Percentiles rank a stretch among this genome's conserved stretches.
Conservation (phyloP, 2,329 filamentous ascomycete species). For the Fusarium sp. region DNA sequence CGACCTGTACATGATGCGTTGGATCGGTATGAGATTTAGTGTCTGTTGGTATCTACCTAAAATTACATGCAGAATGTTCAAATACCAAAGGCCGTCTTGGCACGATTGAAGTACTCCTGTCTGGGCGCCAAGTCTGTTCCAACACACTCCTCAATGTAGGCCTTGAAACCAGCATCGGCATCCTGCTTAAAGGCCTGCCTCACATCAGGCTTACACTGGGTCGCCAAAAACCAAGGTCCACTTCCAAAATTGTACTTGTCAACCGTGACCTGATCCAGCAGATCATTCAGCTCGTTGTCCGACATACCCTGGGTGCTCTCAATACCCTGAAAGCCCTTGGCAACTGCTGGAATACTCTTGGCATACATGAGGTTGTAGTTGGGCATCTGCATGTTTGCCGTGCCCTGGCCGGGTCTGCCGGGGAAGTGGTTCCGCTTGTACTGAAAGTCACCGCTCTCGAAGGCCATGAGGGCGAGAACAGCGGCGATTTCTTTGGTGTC, state of each 20-base stretch:
- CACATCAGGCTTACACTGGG: constrained; percentile 57
- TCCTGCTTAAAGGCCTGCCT: constrained; percentile 52
- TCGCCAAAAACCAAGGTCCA: constrained; percentile 65
- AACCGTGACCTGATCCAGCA: constrained; percentile 60
- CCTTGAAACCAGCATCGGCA: constrained; percentile 58
- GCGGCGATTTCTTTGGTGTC: constrained; percentile 74
- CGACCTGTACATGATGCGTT: constrained; percentile 60
- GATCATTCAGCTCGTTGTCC: constrained; percentile 53
- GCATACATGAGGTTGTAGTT: constrained; percentile 63
- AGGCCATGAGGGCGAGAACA: constrained; percentile 76
- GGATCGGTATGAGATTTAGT: constrained; percentile 59
- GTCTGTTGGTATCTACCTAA: not conserved
- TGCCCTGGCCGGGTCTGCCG: constrained; percentile 77
- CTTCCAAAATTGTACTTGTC: constrained; percentile 68
- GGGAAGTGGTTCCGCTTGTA: constrained; percentile 75
- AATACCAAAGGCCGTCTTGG: constrained; percentile 63
- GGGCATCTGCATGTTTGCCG: constrained; percentile 67
- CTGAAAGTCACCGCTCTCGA: constrained; percentile 77
- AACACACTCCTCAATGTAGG: constrained; percentile 64
- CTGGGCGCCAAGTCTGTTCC: constrained; percentile 53
- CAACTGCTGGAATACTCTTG: constrained; percentile 57
- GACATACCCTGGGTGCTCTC: constrained; percentile 45
- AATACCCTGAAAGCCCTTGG: constrained; percentile 51
- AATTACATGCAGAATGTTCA: not conserved
- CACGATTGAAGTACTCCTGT: constrained; percentile 58